Percentiles rank a stretch among this genome's conserved stretches.
These are phyloP conservation scores for Lodderomyces jiufengensis DNA, from an alignment of 1,139 yeast species.

Conservation along the genomic window DNA sequence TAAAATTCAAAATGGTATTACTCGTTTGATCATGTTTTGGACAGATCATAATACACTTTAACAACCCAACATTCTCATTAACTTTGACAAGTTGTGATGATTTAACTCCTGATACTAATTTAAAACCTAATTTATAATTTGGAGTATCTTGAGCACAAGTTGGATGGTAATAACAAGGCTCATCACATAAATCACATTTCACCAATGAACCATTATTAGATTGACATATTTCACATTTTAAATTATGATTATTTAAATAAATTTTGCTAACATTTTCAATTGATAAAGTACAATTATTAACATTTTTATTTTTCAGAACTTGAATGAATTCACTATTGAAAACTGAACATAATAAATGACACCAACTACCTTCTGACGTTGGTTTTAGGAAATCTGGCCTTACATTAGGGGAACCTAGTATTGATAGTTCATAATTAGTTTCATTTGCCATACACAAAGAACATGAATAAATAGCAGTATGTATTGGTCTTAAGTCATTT, in stretches of 20 bases:
- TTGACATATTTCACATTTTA: slow-evolving; percentile 29
- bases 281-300: slow-evolving; percentile 18
- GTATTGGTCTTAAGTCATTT: slow-evolving; percentile 61
- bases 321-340: slow-evolving; percentile 29
- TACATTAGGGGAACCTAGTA: slow-evolving; percentile 36
- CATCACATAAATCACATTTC: slow-evolving; percentile 27
- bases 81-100: slow-evolving; percentile 20
- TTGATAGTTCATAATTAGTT: slow-evolving; percentile 42
- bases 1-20: slow-evolving; percentile 15
- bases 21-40: slow-evolving; percentile 28
- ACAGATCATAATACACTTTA: slow-evolving; percentile 44
- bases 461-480: slow-evolving; percentile 61
- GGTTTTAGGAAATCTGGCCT: slow-evolving; percentile 70
- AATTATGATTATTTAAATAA: slow-evolving; percentile 22
- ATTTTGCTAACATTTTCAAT: slow-evolving; percentile 31
- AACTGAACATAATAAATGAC: slow-evolving; percentile 73
- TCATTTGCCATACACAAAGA: slow-evolving; percentile 60
- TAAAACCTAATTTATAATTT: slow-evolving; percentile 45
- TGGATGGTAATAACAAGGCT: slow-evolving; percentile 42
- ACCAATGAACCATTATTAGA: slow-evolving; percentile 29
- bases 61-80: slow-evolving; percentile 32
- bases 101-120: slow-evolving; percentile 18
- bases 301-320: slow-evolving; percentile 1
- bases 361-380: slow-evolving; percentile 80
- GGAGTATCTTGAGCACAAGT: slow-evolving; percentile 63